A percentile compares a stretch with the other conserved stretches of the same genome.
phyloP scores from a whole-genome alignment of 169 alveolate genomes.

The Ophryocystis elektroscirrha region DNA sequence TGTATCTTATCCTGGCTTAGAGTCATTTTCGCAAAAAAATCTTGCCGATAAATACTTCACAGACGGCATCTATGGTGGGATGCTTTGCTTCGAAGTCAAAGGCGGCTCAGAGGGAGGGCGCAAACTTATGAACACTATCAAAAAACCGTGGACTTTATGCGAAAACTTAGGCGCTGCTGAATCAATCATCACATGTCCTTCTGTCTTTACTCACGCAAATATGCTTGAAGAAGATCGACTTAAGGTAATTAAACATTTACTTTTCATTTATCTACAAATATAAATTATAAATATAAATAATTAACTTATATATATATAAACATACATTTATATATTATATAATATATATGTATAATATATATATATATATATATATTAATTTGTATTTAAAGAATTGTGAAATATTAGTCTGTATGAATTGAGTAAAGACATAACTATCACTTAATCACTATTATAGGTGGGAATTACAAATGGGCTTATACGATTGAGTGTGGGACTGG shows the following conservation, averaged over 20 bases:
- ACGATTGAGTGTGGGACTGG: conserved; percentile 23
- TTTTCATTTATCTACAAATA: too few species aligned
- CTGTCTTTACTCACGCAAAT: conserved; percentile 40
- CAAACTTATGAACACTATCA: conserved; percentile 9
- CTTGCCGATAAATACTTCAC: conserved; percentile 33
- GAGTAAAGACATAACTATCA: too few species aligned
- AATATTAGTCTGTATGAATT: too few species aligned
- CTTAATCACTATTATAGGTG: neutral
- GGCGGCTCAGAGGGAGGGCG: conserved; percentile 15
- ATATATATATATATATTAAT: too few species aligned
- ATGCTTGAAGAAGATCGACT: conserved; percentile 25
- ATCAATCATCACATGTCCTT: conserved; percentile 35
- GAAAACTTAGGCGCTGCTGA: conserved; percentile 29
- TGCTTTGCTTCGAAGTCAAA: conserved; percentile 28
- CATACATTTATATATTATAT: too few species aligned
- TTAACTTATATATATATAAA: too few species aligned
- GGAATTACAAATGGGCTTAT: conserved; percentile 2
- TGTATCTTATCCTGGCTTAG: conserved; percentile 32
- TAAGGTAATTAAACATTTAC: too few species aligned
- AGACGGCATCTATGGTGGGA: conserved; percentile 29
- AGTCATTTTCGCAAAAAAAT: conserved; percentile 28
- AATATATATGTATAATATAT: too few species aligned
- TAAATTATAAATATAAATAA: too few species aligned
- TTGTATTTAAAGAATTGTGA: too few species aligned
- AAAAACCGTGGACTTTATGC: conserved; percentile 33